Conservation (phyloP, 1,284 basidiomycete genomes). For the Cutaneotrichosporon spelunceum region DNA sequence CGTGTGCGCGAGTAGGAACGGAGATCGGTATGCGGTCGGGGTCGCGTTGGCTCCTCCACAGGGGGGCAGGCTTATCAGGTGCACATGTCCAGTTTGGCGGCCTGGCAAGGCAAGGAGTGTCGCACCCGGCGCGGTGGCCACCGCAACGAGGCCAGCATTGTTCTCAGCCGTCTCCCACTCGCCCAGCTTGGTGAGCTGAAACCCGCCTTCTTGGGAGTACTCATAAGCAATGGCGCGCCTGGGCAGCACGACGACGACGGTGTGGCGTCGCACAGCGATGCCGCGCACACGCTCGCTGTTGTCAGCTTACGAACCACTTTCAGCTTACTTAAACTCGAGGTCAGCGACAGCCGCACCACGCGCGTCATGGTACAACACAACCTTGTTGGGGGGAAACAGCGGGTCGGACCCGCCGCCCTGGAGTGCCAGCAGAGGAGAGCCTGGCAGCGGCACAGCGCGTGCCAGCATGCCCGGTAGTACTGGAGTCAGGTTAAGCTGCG, state of each 20-base stretch:
- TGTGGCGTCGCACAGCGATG: constrained; percentile 71
- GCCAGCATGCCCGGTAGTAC: constrained; percentile 64
- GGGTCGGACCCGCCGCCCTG: constrained; percentile 85
- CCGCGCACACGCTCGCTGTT: constrained; percentile 75
- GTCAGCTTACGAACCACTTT: constrained; percentile 1
- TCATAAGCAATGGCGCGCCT: constrained; percentile 76
- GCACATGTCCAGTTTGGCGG: constrained; percentile 83
- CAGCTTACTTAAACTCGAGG: constrained; percentile 66
- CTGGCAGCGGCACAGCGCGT: constrained; percentile 72
- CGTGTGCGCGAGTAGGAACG: constrained; percentile 82
- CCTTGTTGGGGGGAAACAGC: constrained; percentile 91
- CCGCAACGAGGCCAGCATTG: constrained; percentile 72
- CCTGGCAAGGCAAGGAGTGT: constrained; percentile 84
- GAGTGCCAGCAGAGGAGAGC: constrained; percentile 80
- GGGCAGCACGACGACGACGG: constrained; percentile 77
- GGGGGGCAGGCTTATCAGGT: constrained; percentile 78
- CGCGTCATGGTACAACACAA: constrained; percentile 82
- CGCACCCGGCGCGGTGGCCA: constrained; percentile 71
- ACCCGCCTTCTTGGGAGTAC: constrained; percentile 52
- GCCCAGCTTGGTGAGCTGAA: constrained; percentile 59
- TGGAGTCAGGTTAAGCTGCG: constrained; percentile 16
- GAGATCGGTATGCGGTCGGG: constrained; percentile 42
- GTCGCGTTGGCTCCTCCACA: constrained; percentile 52
- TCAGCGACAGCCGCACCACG: constrained; percentile 73
- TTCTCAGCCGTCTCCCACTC: constrained; percentile 92